These are phyloP conservation scores for Globisporangium cylindrosporum DNA, from an alignment of 352 stramenopile genomes.

Conservation along the genomic window DNA sequence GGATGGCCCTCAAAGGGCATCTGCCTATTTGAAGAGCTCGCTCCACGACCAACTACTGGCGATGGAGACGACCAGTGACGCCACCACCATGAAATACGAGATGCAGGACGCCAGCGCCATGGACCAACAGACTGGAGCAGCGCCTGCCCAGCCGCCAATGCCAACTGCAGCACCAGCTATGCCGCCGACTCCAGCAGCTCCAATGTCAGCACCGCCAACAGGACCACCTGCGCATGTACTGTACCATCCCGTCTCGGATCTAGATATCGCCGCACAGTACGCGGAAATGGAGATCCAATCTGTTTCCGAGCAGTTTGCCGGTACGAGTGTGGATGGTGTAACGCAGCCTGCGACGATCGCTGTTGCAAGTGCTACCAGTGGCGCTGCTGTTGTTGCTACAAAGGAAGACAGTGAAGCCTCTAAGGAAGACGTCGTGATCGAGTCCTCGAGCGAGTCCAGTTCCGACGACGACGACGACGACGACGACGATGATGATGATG, in stretches of 20 bases:
- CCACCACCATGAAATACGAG: conserved; percentile 3
- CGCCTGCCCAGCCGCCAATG: neutral
- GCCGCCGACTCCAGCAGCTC: neutral
- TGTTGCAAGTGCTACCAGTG: neutral
- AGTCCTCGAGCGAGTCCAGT: conserved; percentile 19
- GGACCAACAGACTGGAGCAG: neutral
- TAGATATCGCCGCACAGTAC: conserved; percentile 53
- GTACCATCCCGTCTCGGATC: conserved; percentile 31
- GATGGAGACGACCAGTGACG: neutral
- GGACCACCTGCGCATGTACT: neutral
- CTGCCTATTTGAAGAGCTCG: conserved; percentile 8
- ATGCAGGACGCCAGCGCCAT: conserved; percentile 11
- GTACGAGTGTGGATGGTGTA: conserved; percentile 18
- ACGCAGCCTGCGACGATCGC: conserved; percentile 7
- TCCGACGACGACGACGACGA: conserved; percentile 21
- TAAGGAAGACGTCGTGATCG: conserved; percentile 6
- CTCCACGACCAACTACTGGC: neutral
- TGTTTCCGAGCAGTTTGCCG: conserved; percentile 41
- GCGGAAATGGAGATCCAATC: conserved; percentile 50
- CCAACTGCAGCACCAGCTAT: neutral
- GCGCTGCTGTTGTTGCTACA: neutral
- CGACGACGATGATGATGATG: conserved; percentile 22
- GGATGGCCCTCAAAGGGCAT: conserved; percentile 8
- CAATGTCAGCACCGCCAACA: neutral
- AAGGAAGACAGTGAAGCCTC: conserved; percentile 22